Evolutionary conservation across 2,329 filamentous ascomycete species (phyloP).

Genomic region (Pestalotiopsis sp.): DNA sequence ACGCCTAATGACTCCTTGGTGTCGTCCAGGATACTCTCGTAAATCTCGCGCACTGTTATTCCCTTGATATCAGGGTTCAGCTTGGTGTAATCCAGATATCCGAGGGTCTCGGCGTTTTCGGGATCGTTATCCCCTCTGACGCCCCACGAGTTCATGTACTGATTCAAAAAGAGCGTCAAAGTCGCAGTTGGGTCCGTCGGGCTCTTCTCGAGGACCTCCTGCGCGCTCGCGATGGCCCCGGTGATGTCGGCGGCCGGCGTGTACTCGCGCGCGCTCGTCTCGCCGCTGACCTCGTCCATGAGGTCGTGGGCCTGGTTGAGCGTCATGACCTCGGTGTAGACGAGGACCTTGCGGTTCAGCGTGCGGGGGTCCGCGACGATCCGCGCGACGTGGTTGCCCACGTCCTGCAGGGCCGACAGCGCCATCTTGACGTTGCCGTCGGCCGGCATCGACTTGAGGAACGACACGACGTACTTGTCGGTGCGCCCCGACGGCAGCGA

Average conservation of each 20-base stretch:
- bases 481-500: constrained; percentile 4
- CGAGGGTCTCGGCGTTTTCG: constrained; percentile 54
- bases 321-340: constrained; percentile 43
- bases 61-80: constrained; percentile 54
- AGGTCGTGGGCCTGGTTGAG: constrained; percentile 45
- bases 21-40: constrained; percentile 1
- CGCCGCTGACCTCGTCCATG: constrained; percentile 46
- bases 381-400: constrained; percentile 48
- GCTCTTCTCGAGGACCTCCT: constrained; percentile 3
- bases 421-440: constrained; percentile 43
- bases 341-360: constrained; percentile 50
- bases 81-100: constrained; percentile 52
- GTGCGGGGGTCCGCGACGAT: constrained; percentile 52
- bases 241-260: constrained; percentile 13
- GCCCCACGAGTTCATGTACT: constrained; percentile 3
- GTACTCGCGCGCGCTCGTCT: constrained; percentile 29
- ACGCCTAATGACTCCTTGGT: background rate
- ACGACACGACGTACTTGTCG: background rate
- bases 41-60: constrained; percentile 19
- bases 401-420: constrained; percentile 48
- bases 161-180: background rate
- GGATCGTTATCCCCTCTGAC: constrained; percentile 53
- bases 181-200: constrained; percentile 7
- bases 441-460: constrained; percentile 32
- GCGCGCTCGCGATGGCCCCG: background rate